Evolutionary conservation across 2,329 filamentous ascomycete species (phyloP).

Genomic region (Trichoderma koningii): DNA sequence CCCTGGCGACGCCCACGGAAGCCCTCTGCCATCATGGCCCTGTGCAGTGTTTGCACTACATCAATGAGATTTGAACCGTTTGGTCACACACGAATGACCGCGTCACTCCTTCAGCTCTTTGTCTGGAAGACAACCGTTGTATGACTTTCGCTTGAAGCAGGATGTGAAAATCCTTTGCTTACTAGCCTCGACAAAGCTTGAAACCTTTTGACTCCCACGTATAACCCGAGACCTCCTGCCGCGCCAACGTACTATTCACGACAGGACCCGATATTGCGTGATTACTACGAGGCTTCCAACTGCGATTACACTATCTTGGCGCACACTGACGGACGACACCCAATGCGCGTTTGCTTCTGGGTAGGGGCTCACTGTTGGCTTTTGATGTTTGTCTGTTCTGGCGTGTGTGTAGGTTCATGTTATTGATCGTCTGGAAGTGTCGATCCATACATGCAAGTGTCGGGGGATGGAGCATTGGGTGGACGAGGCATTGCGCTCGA

Average conservation of each 20-base stretch:
- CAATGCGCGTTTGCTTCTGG: neutral
- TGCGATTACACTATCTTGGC: no score
- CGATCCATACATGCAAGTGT: no score
- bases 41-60: neutral
- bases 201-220: neutral
- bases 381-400: neutral
- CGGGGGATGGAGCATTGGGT: no score
- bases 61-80: slow-evolving; percentile 17
- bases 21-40: neutral
- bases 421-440: no score
- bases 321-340: no score
- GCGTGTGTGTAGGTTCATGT: no score
- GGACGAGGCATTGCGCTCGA: no score
- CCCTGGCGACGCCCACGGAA: slow-evolving; percentile 2
- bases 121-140: neutral
- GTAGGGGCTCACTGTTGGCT: neutral
- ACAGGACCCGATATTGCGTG: no score
- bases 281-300: neutral
- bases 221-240: neutral
- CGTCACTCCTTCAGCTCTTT: slow-evolving; percentile 3
- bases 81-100: slow-evolving; percentile 1
- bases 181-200: neutral
- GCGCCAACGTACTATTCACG: neutral
- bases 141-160: neutral
- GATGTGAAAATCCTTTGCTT: slow-evolving; percentile 1